Evolutionary conservation across 805 yeast species (phyloP).

Genomic region (Saturnispora galanensis): DNA sequence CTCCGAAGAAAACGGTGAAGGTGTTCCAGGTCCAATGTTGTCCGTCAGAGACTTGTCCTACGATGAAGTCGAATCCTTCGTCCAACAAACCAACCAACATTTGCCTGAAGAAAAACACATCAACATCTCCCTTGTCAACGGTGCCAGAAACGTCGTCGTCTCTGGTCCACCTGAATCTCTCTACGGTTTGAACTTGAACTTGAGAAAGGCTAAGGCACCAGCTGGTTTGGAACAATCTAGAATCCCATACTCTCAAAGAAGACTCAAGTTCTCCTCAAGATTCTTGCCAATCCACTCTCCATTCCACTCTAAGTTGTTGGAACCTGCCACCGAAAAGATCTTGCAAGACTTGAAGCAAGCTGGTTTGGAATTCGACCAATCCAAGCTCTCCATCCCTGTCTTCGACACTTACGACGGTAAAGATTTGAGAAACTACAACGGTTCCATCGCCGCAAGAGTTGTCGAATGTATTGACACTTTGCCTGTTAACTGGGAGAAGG

Average conservation of each 20-base stretch:
- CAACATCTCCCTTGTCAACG: constrained; percentile 83
- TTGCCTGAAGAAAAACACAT: constrained; percentile 87
- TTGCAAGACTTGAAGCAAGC: constrained; percentile 53
- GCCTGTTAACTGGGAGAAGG: constrained; percentile 91
- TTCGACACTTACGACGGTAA: constrained; percentile 81
- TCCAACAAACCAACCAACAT: constrained; percentile 84
- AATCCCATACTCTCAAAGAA: constrained; percentile 88
- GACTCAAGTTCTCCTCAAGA: constrained; percentile 84
- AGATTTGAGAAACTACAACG: constrained; percentile 51
- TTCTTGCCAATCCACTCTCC: constrained; percentile 95
- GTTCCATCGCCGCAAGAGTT: constrained; percentile 56
- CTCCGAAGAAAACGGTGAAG: constrained; percentile 88
- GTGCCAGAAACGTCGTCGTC: constrained; percentile 91
- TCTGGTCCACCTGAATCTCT: constrained; percentile 98
- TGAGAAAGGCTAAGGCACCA: constrained; percentile 92
- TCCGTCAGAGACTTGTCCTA: constrained; percentile 80
- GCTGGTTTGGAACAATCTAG: constrained; percentile 92
- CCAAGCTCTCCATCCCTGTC: constrained; percentile 71
- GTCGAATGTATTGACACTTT: constrained; percentile 76
- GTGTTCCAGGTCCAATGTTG: constrained; percentile 95
- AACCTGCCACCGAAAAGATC: constrained; percentile 60
- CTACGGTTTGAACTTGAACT: constrained; percentile 85
- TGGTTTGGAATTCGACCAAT: constrained; percentile 44
- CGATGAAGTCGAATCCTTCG: constrained; percentile 68
- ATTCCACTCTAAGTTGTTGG: constrained; percentile 84